Evolutionary conservation across 2,329 filamentous ascomycete species (phyloP).

Genomic region (Diplocarpon rosae): DNA sequence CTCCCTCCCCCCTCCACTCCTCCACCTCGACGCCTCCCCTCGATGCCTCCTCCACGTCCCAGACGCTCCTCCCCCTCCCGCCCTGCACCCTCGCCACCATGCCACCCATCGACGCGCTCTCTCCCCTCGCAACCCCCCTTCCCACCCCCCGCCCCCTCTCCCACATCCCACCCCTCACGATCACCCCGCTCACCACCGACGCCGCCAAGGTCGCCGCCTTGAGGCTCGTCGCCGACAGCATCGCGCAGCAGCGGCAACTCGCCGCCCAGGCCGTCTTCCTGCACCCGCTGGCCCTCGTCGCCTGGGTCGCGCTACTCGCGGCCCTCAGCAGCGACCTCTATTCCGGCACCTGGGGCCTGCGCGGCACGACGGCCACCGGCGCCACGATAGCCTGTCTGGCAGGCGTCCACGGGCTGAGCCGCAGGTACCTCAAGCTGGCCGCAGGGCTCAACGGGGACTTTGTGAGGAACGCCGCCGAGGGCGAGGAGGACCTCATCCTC

Average conservation of each 20-base stretch:
- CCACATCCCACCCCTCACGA: constrained; percentile 51
- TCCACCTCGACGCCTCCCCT: constrained; percentile 54
- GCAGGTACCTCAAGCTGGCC: constrained; percentile 38
- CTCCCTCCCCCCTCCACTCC: constrained; percentile 37
- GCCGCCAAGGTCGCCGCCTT: constrained; percentile 57
- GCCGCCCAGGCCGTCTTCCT: constrained; percentile 53
- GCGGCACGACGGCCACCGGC: constrained; percentile 47
- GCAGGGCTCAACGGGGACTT: constrained; percentile 24
- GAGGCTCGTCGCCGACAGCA: constrained; percentile 65
- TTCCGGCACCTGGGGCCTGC: constrained; percentile 41
- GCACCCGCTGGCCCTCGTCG: constrained; percentile 44
- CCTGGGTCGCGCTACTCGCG: constrained; percentile 35
- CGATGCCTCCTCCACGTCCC: constrained; percentile 39
- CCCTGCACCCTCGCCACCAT: constrained; percentile 30
- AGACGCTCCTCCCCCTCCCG: constrained; percentile 29
- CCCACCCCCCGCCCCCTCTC: constrained; percentile 30
- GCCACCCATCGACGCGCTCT: constrained; percentile 21
- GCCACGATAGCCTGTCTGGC: constrained; percentile 53
- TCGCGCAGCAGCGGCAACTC: constrained; percentile 69
- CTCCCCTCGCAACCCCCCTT: constrained; percentile 20
- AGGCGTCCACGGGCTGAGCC: constrained; percentile 46
- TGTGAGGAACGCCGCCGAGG: constrained; percentile 19
- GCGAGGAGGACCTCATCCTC: constrained; percentile 44
- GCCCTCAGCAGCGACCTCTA: constrained; percentile 33
- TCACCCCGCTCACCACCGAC: constrained; percentile 42